Percentiles rank a stretch among this genome's conserved stretches.
Evolutionary conservation across 768 basidiomycete genomes (phyloP).

Genomic region (Tulasnella sp.): DNA sequence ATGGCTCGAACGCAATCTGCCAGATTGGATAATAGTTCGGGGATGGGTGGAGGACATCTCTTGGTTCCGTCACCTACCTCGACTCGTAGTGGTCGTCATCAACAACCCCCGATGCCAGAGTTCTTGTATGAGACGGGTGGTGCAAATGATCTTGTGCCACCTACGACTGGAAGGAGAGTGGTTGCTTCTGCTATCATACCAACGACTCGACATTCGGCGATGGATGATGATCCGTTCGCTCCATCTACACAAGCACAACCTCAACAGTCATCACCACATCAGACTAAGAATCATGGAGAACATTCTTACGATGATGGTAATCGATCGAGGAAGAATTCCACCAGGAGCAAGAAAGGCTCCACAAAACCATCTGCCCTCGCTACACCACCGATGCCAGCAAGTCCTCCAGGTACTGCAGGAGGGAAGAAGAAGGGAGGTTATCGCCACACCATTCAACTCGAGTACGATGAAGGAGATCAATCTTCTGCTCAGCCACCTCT

Average conservation of each 20-base stretch:
- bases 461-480: slow-evolving; percentile 60
- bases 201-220: slow-evolving; percentile 24
- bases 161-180: slow-evolving; percentile 31
- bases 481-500: slow-evolving; percentile 19
- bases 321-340: slow-evolving; percentile 16
- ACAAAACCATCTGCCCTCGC: slow-evolving; percentile 15
- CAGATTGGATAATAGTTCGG: slow-evolving; percentile 1
- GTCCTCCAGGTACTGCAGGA: slow-evolving; percentile 16
- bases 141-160: slow-evolving; percentile 24
- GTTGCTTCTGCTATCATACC: slow-evolving; percentile 34
- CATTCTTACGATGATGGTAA: slow-evolving; percentile 8
- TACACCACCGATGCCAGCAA: slow-evolving; percentile 20
- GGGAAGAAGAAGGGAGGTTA: slow-evolving; percentile 42
- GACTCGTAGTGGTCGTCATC: slow-evolving; percentile 28
- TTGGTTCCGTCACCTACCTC: slow-evolving; percentile 2
- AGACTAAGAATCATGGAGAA: background rate
- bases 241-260: slow-evolving; percentile 29
- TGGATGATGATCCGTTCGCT: slow-evolving; percentile 59
- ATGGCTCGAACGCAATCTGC: slow-evolving; percentile 32
- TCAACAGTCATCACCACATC: slow-evolving; percentile 1
- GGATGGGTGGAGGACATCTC: background rate
- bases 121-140: slow-evolving; percentile 52
- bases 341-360: slow-evolving; percentile 19
- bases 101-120: too few relatives aligned
- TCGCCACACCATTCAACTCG: slow-evolving; percentile 92